Percentiles rank a stretch among this genome's conserved stretches.
phyloP scores from a whole-genome alignment of 768 basidiomycete genomes.

The Leccinum olivaceopallidum region DNA sequence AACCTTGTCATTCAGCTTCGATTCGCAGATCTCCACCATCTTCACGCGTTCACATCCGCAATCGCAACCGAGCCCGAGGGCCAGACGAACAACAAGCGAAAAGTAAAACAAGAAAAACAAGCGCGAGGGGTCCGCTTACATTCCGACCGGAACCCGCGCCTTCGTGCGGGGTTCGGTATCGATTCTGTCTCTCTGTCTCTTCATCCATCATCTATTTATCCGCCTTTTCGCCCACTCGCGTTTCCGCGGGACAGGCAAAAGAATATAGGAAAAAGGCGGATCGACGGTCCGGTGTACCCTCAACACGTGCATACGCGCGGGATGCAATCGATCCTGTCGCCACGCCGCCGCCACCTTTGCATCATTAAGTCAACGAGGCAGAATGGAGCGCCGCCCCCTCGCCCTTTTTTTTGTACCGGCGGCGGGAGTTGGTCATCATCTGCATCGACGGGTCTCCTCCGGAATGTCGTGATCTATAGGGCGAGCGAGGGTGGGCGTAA shows the following conservation, averaged over 20 bases:
- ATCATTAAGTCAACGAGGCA: not conserved
- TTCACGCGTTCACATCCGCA: not conserved
- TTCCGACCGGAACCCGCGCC: not conserved
- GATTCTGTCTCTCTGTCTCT: not conserved
- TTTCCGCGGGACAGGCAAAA: not conserved
- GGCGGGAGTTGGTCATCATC: not conserved
- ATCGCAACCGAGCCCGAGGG: not conserved
- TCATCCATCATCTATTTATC: not conserved
- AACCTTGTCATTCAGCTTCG: not conserved
- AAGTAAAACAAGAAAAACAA: not conserved
- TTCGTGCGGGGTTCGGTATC: not conserved
- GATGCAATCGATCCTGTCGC: not conserved
- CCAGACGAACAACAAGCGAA: not conserved
- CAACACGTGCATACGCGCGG: not conserved
- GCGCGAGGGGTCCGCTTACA: not conserved
- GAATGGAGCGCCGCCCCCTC: not conserved
- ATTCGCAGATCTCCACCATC: not conserved
- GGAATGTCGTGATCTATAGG: not conserved
- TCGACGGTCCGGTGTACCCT: not conserved
- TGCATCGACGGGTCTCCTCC: not conserved
- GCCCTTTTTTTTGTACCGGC: not conserved
- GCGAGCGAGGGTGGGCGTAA: not conserved
- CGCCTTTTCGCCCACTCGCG: not conserved
- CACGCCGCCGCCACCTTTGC: not conserved
- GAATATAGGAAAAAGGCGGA: not conserved